Percentiles rank a stretch among this genome's conserved stretches.
Conservation (phyloP, 345 rosid genomes). For the Aurinia saxatilis region DNA sequence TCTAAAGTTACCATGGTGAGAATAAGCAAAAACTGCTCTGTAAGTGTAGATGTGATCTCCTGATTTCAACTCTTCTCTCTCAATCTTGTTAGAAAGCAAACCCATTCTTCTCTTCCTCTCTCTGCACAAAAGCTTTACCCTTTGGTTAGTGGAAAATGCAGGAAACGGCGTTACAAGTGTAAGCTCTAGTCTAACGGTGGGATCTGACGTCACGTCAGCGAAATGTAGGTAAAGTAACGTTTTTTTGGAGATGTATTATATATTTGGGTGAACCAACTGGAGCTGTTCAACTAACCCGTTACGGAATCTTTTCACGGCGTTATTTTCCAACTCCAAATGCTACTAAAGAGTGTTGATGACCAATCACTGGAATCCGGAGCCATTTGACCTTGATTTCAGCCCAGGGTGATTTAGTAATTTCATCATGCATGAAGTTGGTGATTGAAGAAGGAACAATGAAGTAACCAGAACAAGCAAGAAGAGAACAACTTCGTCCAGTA, state of each 20-base stretch:
- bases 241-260: not conserved
- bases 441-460: not conserved
- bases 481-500: slow-evolving; percentile 13
- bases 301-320: slow-evolving; percentile 26
- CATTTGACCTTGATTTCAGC: slow-evolving; percentile 6
- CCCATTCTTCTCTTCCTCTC: slow-evolving; percentile 46
- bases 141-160: slow-evolving; percentile 11
- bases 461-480: not conserved
- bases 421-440: not conserved
- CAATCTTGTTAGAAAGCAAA: slow-evolving; percentile 67
- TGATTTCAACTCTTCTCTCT: slow-evolving; percentile 61
- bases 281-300: slow-evolving; percentile 22
- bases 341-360: too few species aligned
- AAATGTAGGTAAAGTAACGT: slow-evolving; percentile 9
- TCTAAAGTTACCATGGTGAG: slow-evolving; percentile 70
- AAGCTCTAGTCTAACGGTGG: slow-evolving; percentile 20
- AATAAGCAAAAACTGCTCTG: slow-evolving; percentile 88
- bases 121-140: not conserved
- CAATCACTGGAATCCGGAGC: too few species aligned
- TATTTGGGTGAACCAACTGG: slow-evolving; percentile 2
- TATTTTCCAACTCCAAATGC: slow-evolving; percentile 3
- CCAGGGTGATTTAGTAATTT: slow-evolving; percentile 5
- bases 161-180: slow-evolving; percentile 17
- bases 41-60: slow-evolving; percentile 98
- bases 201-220: slow-evolving; percentile 24